Percentiles rank a stretch among this genome's conserved stretches.
Conservation (phyloP, 441 rosid species). For the Daphne laureola region DNA sequence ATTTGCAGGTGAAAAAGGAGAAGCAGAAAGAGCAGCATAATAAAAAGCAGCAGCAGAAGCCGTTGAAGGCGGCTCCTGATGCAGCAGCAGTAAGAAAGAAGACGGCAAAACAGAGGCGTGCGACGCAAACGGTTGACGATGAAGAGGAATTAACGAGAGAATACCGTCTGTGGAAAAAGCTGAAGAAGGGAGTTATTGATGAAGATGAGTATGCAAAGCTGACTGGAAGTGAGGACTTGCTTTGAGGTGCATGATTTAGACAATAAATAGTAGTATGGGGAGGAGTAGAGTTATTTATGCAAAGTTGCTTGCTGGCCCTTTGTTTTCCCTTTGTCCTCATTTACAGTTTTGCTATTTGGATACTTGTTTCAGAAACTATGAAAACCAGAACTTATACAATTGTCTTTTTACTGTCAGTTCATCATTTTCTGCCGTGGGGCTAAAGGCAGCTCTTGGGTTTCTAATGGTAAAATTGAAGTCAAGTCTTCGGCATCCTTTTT, state of each 20-base stretch:
- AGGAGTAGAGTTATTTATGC: too few relatives aligned
- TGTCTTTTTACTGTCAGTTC: too few relatives aligned
- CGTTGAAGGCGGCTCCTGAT: constrained; percentile 25
- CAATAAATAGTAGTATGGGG: neutral
- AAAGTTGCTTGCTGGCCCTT: too few relatives aligned
- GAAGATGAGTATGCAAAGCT: constrained; percentile 66
- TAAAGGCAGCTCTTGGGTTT: too few relatives aligned
- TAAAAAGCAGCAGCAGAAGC: constrained; percentile 32
- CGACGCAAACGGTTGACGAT: constrained; percentile 68
- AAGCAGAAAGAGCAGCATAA: constrained; percentile 11
- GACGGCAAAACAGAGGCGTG: constrained; percentile 86
- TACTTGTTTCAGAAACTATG: too few relatives aligned
- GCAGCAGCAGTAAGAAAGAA: constrained; percentile 43
- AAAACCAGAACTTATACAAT: too few relatives aligned
- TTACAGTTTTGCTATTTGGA: too few relatives aligned
- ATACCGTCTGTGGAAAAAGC: constrained; percentile 59
- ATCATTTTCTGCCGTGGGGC: too few relatives aligned
- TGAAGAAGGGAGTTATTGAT: constrained; percentile 58
- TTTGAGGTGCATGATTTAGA: constrained; percentile 21
- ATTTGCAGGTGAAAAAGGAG: constrained; percentile 53
- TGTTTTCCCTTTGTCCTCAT: too few relatives aligned
- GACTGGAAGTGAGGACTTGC: constrained; percentile 63
- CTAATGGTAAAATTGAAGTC: too few relatives aligned
- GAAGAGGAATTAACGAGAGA: constrained; percentile 68
- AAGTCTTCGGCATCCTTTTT: neutral